Evolutionary conservation across 176 grass and related monocot species (phyloP).

Genomic region (Juncus effusus): DNA sequence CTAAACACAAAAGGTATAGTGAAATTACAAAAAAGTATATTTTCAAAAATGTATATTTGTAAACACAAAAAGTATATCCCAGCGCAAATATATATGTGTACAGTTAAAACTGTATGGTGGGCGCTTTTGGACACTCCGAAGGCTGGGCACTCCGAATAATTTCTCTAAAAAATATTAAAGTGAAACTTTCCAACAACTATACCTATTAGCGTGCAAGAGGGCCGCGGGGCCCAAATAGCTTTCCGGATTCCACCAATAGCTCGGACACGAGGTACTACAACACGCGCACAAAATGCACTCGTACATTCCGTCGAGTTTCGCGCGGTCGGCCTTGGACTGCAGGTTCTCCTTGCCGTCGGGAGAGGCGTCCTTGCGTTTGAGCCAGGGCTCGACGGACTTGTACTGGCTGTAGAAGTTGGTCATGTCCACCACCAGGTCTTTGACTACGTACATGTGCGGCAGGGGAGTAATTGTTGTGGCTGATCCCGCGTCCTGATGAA

Average conservation of each 20-base stretch:
- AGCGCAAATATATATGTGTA: no score
- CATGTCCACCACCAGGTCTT: conserved; percentile 98
- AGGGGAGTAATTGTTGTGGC: conserved; percentile 70
- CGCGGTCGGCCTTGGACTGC: conserved; percentile 68
- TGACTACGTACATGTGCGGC: conserved; percentile 95
- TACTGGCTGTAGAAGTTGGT: conserved; percentile 97
- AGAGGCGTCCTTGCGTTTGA: conserved; percentile 73
- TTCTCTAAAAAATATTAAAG: no score
- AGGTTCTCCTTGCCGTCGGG: conserved; percentile 52
- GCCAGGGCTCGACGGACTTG: conserved; percentile 85
- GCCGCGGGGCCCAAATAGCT: conserved; percentile 76
- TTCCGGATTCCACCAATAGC: conserved; percentile 98
- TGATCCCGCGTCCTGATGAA: not conserved
- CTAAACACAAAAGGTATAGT: no score
- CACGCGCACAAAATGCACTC: conserved; percentile 96
- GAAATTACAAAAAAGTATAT: no score
- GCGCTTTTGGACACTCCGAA: no score
- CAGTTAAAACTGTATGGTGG: no score
- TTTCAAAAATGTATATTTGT: no score
- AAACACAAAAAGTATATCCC: no score
- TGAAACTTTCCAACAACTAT: no score
- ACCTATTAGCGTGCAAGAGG: conserved; percentile 79
- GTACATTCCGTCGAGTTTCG: conserved; percentile 93
- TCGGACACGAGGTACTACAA: conserved; percentile 82
- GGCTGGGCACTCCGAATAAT: no score